Evolutionary conservation across 345 rosid genomes (phyloP).

Genomic region (Physaria fendleri): DNA sequence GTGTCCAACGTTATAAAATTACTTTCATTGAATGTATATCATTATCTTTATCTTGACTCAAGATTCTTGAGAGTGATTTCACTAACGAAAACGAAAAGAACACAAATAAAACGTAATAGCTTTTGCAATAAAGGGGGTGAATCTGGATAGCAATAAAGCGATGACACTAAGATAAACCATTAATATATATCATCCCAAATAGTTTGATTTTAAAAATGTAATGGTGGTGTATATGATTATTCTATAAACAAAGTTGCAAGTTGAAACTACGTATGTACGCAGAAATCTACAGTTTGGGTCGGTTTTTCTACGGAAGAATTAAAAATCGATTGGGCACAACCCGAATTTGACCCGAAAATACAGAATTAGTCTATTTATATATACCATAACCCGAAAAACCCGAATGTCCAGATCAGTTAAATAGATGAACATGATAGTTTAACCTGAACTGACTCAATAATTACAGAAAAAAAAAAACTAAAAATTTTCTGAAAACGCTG

Average conservation of each 20-base stretch:
- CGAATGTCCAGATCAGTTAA: no score
- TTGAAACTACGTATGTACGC: background rate
- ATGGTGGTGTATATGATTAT: background rate
- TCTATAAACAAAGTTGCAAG: background rate
- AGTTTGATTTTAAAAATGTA: background rate
- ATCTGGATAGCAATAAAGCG: background rate
- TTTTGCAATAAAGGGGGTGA: background rate
- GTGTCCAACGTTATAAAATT: constrained; percentile 2
- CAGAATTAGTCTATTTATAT: no score
- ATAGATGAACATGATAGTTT: no score
- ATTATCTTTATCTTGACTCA: constrained; percentile 18
- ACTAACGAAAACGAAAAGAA: background rate
- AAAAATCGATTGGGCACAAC: no score
- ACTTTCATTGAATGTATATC: constrained; percentile 16
- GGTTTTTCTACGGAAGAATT: no score
- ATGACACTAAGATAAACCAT: background rate
- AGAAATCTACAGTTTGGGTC: no score
- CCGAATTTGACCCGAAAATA: no score
- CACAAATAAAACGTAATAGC: background rate
- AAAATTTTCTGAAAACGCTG: no score
- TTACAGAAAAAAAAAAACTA: no score
- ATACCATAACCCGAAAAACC: no score
- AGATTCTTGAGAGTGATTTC: constrained; percentile 12
- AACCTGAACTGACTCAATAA: no score
- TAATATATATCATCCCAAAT: background rate